These are phyloP conservation scores for Saururus chinensis DNA, from an alignment of 164 flowering plant genomes.

Conservation along the genomic window DNA sequence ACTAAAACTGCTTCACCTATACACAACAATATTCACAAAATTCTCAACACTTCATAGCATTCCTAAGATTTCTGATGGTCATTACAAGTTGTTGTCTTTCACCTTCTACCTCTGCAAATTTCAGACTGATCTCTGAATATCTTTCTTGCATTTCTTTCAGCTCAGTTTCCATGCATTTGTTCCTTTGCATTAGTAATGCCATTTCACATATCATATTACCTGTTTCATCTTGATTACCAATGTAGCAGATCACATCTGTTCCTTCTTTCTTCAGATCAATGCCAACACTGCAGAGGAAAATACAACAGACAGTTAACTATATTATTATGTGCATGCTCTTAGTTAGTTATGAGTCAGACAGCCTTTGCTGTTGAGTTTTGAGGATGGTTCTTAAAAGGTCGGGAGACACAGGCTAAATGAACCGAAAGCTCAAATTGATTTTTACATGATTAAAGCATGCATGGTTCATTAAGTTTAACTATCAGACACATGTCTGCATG, in stretches of 20 bases:
- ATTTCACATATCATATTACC: conserved; percentile 29
- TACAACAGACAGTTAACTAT: too few relatives aligned
- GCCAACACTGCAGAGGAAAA: neutral
- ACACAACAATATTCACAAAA: conserved; percentile 6
- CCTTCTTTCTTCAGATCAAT: too few relatives aligned
- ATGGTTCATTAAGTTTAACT: neutral
- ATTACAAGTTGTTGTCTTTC: conserved; percentile 88
- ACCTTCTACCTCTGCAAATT: conserved; percentile 94
- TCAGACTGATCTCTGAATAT: conserved; percentile 88
- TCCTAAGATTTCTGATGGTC: conserved; percentile 67
- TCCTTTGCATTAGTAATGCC: conserved; percentile 41
- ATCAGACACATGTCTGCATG: neutral
- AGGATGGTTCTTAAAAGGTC: neutral
- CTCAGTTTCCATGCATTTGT: conserved; percentile 63
- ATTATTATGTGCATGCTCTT: neutral
- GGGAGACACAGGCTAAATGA: neutral
- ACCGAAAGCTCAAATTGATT: neutral
- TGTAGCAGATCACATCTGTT: too few relatives aligned
- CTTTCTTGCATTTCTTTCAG: conserved; percentile 87
- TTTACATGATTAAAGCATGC: neutral
- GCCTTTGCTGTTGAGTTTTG: neutral
- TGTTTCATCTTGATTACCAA: conserved; percentile 10
- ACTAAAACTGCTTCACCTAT: conserved; percentile 15
- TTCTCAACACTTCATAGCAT: conserved; percentile 38
- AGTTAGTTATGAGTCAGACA: too few relatives aligned